Conservation (phyloP, 768 basidiomycete species). For the Paxillus ammoniavirescens region DNA sequence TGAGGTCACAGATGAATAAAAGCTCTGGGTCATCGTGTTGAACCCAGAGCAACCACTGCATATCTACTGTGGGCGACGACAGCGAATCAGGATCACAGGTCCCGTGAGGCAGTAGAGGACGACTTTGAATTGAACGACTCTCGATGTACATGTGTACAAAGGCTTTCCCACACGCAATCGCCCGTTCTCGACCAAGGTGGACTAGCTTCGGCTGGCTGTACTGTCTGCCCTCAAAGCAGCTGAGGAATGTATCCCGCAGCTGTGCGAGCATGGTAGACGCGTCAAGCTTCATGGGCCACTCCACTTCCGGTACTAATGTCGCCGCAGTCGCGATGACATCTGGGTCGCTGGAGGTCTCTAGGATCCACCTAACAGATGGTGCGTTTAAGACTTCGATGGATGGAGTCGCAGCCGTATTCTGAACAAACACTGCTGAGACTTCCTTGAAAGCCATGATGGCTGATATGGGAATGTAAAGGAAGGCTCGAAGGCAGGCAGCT, state of each 20-base stretch:
- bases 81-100: background rate
- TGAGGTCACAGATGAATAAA: constrained; percentile 3
- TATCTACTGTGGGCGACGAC: background rate
- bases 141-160: constrained; percentile 8
- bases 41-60: constrained; percentile 4
- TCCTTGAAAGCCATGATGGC: background rate
- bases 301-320: constrained; percentile 5
- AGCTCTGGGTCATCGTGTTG: constrained; percentile 4
- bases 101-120: background rate
- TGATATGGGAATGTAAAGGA: constrained; percentile 1
- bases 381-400: background rate
- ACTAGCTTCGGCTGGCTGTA: background rate
- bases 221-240: constrained; percentile 8
- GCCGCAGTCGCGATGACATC: constrained; percentile 6
- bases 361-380: constrained; percentile 5
- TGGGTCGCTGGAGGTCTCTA: constrained; percentile 6
- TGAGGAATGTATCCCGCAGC: constrained; percentile 1
- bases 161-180: constrained; percentile 10
- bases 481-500: background rate
- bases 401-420: too few relatives aligned
- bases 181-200: constrained; percentile 5
- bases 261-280: constrained; percentile 4
- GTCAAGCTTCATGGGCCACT: constrained; percentile 8
- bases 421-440: too few relatives aligned
- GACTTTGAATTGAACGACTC: constrained; percentile 1